Evolutionary conservation across 495 filamentous ascomycete species (phyloP).

Genomic region (Penicillium cinerascens): DNA sequence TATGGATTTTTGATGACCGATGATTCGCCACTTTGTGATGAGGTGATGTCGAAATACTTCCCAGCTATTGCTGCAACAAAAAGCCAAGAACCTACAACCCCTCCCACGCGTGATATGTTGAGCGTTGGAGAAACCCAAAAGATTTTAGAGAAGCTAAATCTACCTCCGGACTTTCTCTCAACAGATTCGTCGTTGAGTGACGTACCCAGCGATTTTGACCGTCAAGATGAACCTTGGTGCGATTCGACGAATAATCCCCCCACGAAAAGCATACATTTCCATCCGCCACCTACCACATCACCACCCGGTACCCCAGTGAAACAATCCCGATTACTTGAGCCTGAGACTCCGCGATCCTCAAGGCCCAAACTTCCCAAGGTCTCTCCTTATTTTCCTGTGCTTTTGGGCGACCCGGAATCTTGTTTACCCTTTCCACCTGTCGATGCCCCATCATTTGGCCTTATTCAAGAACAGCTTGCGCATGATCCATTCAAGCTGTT

Average conservation of each 20-base stretch:
- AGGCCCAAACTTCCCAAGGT: constrained; percentile 29
- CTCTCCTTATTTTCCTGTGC: constrained; percentile 46
- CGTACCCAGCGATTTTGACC: constrained; percentile 26
- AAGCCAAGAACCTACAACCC: background rate
- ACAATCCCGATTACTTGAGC: background rate
- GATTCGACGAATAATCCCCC: background rate
- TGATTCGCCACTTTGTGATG: constrained; percentile 43
- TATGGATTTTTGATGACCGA: constrained; percentile 40
- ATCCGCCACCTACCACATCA: background rate
- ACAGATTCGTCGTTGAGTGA: constrained; percentile 37
- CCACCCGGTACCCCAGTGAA: constrained; percentile 9
- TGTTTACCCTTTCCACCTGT: constrained; percentile 71
- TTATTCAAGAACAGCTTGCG: constrained; percentile 79
- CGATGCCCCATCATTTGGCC: constrained; percentile 59
- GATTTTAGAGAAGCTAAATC: constrained; percentile 11
- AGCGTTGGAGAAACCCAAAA: constrained; percentile 13
- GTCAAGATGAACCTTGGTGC: constrained; percentile 8
- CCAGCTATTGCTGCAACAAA: background rate
- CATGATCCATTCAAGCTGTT: constrained; percentile 68
- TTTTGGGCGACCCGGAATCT: constrained; percentile 50
- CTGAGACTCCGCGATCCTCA: constrained; percentile 11
- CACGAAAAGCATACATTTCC: background rate
- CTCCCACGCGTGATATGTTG: background rate
- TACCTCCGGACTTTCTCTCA: constrained; percentile 21
- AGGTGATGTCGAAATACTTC: constrained; percentile 45